Evolutionary conservation across 1,139 yeast genomes (phyloP), one percentile per base, ranked within the genome.

Genomic region (Yarrowia galli): DNA sequence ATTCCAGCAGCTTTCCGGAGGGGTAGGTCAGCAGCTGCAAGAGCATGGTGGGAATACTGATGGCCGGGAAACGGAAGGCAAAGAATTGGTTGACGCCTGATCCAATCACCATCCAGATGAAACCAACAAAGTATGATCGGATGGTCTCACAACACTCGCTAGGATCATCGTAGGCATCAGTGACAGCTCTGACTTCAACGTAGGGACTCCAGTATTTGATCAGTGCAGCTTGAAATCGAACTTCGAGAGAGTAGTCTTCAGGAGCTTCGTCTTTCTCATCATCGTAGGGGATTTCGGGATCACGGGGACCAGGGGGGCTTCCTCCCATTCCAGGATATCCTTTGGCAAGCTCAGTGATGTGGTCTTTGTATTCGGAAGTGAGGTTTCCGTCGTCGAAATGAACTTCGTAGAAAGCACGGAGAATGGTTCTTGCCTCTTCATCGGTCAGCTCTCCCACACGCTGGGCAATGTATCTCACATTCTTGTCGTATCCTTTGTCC

Each of bases 141-240:
- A 84, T 72, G 2, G 90, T 86, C 74, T 87, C 91, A 70, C 81
- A 79, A 9, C 84, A 83, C 36, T 66, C 42, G 13, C 54, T 49
- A 20, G 72, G 70, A 38, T 51, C 58, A n/a, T 86, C 89, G 58
- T 75, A 77, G 20, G 87, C 85, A 66, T 82, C 83, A 32, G 87
- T 80, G 32, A 85, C 84, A 9, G 90, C 81, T 70, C 91, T 80
- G 4, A 87, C 89, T 74, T 87, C 90, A 2, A 88, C 85, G 73
- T 87, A 87, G 1, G 89, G 89, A 35, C 42, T 32, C 65, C 65
- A 60, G 42, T 45, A 45, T 20, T 60, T 28, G 53, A 43, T 16
- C 8, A 60, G 43, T 6, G 32, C 8, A 2, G 65, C 65, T 32
- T 45, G 53, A 22, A 28, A 60, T 4, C 53, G 38, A 20, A 43